Base-by-base conservation (phyloP, 257 asterid species). In the Cinchona pubescens region DNA sequence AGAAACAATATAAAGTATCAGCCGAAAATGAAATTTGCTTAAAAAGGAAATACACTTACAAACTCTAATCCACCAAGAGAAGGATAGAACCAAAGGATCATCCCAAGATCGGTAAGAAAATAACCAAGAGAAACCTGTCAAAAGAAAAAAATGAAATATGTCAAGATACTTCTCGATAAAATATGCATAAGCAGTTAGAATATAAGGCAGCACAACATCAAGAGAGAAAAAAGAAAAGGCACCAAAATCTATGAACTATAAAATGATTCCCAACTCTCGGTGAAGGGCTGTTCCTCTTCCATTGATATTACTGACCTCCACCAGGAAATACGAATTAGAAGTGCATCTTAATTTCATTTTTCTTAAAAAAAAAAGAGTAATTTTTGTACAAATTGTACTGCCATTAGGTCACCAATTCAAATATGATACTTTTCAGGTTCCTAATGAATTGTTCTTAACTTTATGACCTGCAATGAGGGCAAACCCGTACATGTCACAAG, bases 41-140 rank as follows among this genome's bases (percentile, higher is more conserved):
- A 18, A 60, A 75, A 43, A 69, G 68, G 76, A 65, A 60, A 71
- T 81, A 49, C 56, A 49, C 56, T 92, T 90, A 92, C 97, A 90
- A 88, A 92, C 82, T 92, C 97, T 82, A 88, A 64, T 56, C 96
- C 92, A 12, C 97, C 97, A 78, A 92, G 79, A 60, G 92, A 81
- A 81, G 96, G 96, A 83, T 89, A 92, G 53, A 63, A 78, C 97
- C 97, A 92, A 75, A 92, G 74, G 73, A 92, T 92, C 97, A 90
- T 92, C 81, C 88, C 83, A 60, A 92, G 83, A 86, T 92, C 97
- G 40, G 87, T 82, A 59, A 89, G 71, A 85, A 92, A 92, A 83
- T 92, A 92, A 72, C 97, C 97, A 45, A 82, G 76, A 30, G 97
- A 92, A 37, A 84, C 88, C 97, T 92, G 73, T 35, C 74, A 83